phyloP scores from a whole-genome alignment of 2,329 filamentous ascomycete genomes.

The Fusarium citri region DNA sequence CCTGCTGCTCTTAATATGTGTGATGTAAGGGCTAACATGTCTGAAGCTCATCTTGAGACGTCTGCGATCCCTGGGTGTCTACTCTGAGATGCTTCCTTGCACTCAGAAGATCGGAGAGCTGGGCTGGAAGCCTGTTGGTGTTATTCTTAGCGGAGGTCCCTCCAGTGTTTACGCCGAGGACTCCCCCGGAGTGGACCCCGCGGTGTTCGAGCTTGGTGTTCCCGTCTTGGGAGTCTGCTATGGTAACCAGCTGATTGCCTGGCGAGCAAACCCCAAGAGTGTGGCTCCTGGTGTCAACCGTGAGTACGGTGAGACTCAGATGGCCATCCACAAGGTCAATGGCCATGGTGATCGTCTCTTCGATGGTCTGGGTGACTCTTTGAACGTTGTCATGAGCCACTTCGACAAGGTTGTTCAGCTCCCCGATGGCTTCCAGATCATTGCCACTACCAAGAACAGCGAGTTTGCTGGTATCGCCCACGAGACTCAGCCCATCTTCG shows the following conservation, averaged over 20 bases:
- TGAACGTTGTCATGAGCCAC: slow-evolving; percentile 82
- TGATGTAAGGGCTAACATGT: not conserved
- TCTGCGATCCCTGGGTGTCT: slow-evolving; percentile 81
- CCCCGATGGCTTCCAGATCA: slow-evolving; percentile 75
- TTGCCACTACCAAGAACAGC: slow-evolving; percentile 81
- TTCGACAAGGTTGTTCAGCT: slow-evolving; percentile 84
- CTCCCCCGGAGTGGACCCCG: slow-evolving; percentile 61
- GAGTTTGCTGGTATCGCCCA: slow-evolving; percentile 85
- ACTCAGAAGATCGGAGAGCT: slow-evolving; percentile 47
- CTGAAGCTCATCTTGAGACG: slow-evolving; percentile 22
- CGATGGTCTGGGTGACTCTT: slow-evolving; percentile 74
- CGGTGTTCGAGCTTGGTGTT: slow-evolving; percentile 71
- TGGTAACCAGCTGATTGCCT: slow-evolving; percentile 48
- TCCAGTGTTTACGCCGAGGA: slow-evolving; percentile 83
- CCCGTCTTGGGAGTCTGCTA: slow-evolving; percentile 49
- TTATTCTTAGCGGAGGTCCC: slow-evolving; percentile 70
- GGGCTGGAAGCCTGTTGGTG: slow-evolving; percentile 72
- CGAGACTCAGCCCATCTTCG: slow-evolving; percentile 76
- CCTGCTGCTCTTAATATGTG: not conserved
- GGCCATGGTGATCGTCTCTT: slow-evolving; percentile 83
- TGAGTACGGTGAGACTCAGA: slow-evolving; percentile 24
- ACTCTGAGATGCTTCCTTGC: slow-evolving; percentile 63
- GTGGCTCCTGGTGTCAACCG: slow-evolving; percentile 27
- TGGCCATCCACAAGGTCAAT: slow-evolving; percentile 70
- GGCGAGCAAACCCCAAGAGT: slow-evolving; percentile 33